Base-by-base conservation (phyloP, 2,329 filamentous ascomycete species). In the Rutstroemia sp. region DNA sequence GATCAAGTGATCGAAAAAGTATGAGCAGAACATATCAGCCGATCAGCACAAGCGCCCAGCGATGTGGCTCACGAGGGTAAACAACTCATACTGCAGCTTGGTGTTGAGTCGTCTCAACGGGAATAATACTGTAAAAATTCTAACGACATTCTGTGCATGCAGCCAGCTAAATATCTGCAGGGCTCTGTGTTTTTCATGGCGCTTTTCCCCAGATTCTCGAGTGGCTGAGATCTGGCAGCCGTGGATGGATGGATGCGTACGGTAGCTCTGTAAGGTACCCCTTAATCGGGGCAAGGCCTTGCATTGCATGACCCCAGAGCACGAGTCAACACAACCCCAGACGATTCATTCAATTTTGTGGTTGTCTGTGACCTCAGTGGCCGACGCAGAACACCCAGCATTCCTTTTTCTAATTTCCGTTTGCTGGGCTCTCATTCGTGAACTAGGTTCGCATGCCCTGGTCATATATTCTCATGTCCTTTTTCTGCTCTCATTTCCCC, bases 171-270 rank as follows among this genome's bases (percentile, higher is more conserved):
- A 21, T 39, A 19, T 48, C 19, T 48, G 23, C 23, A 48, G 27
- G 10, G 27, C 51, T 19, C 25, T 27, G n/a, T 27, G 1, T 34
- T 53, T 53, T 23, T n/a, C 27, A 47, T 53, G 16, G 19, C 47
- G 27, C 27, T 47, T 53, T 53, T 44, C 47, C 27, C 47, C 42
- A 53, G 51, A 53, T 53, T 53, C 34, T 53, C 51, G 51, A 53
- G 51, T 53, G 30, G 51, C 51, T 53, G 27, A 53, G 42, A 53
- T 53, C 51, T 48, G 30, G 10, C 30, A 34, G 30, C 30, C 30
- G 2, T 34, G 30, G 30, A 12, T 34, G 30, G 8, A 34, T 23
- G 23, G 23, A 23, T 23, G 30, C 30, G 12, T 34, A 23, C 23
- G 3, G 23, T 23, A 14, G 10, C 14, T 48, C 51, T 42, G 41